Base-by-base conservation (phyloP, 345 rosid species). In the Populus euphratica region DNA sequence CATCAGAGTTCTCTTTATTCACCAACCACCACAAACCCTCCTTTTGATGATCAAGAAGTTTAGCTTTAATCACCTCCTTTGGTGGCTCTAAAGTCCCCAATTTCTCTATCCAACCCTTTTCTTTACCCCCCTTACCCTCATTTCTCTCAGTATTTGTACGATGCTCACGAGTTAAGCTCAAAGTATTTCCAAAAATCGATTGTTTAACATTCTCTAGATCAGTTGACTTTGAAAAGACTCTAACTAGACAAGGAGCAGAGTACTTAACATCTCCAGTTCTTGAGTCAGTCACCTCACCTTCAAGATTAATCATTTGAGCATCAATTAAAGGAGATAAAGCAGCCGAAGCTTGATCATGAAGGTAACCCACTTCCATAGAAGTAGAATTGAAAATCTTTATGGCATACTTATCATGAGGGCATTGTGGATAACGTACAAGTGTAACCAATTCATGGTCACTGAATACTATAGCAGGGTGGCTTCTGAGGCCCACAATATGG, bases 1-100 rank as follows among this genome's bases (percentile, higher is more conserved):
- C 92, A 5, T n/a, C 80, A 0, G 92, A 86, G 78, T 87, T 93
- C 86, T 94, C 97, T 67, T 91, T 89, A 10, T 78, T 70, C 29
- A 89, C 83, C 84, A 94, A 78, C 98, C 98, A 94, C 25, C 97
- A 90, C 68, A 93, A 79, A n/a, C 91, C 97, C 79, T 91, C 91
- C 77, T 93, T 94, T 73, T 94, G 97, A 80, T 94, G 97, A 75
- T 78, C 66, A 74, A 93, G 88, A 25, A 91, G 89, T 35, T 82
- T 84, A 2, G 97, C 86, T 81, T 78, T 89, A 33, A 94, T 90
- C 66, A 93, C 87, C 73, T 83, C 91, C 77, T 70, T 80, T 0
- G 97, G 94, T 2, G 97, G 90, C 80, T 93, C 95, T 78, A 91
- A 41, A n/a, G 79, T 77, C 68, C 81, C 91, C 90, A 93, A 75